phyloP scores from a whole-genome alignment of 805 yeast species.

The Starmerella bombicola region DNA sequence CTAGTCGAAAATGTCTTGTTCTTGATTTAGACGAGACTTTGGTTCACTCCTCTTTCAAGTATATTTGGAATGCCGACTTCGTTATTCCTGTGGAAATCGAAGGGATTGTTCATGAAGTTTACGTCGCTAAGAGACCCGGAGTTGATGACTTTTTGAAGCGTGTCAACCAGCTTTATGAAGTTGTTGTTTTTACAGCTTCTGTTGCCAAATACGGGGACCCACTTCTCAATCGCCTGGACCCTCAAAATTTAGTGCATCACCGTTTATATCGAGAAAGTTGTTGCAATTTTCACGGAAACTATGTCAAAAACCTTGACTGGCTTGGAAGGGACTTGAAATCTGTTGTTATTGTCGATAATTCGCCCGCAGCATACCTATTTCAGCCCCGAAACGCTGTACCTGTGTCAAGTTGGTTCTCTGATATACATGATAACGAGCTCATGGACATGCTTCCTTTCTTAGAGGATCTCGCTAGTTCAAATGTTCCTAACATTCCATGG shows the following conservation, averaged over 20 bases:
- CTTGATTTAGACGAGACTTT: conserved; percentile 91
- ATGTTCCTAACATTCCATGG: conserved; percentile 72
- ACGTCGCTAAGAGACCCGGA: conserved; percentile 94
- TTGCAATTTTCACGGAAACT: conserved; percentile 85
- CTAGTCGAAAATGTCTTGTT: conserved; percentile 68
- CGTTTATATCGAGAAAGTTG: conserved; percentile 90
- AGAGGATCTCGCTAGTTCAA: conserved; percentile 61
- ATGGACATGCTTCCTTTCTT: conserved; percentile 81
- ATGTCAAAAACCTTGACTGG: conserved; percentile 84
- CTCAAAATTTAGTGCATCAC: conserved; percentile 67
- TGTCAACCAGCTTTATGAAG: conserved; percentile 82
- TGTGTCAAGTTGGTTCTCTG: conserved; percentile 95
- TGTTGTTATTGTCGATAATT: conserved; percentile 83
- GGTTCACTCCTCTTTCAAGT: conserved; percentile 90
- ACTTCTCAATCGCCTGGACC: conserved; percentile 72
- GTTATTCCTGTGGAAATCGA: conserved; percentile 97
- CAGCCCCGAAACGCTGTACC: conserved; percentile 98
- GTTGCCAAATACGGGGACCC: conserved; percentile 96
- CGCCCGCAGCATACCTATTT: conserved; percentile 95
- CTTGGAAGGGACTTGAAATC: conserved; percentile 85
- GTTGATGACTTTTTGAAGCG: conserved; percentile 80
- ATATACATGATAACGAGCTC: conserved; percentile 91
- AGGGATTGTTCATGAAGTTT: conserved; percentile 81
- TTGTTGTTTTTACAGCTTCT: conserved; percentile 93
- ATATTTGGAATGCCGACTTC: conserved; percentile 84